Base-by-base conservation (phyloP, 176 grass and related monocot species). In the Rhynchospora pubera region DNA sequence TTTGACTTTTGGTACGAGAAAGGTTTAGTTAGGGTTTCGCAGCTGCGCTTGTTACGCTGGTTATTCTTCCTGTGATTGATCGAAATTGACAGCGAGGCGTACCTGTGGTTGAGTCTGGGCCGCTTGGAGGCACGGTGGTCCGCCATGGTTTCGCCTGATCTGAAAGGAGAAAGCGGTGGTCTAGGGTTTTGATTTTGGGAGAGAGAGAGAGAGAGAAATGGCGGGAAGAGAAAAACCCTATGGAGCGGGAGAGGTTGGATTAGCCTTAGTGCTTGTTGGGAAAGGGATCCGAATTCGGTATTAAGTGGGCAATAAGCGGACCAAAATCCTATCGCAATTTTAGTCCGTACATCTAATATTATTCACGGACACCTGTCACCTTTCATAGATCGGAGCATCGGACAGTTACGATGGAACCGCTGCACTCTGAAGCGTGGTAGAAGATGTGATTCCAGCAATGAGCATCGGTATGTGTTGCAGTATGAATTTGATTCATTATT, bases 81-180 rank as follows among this genome's bases (percentile, higher is more conserved):
- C 16, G 39, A 42, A 83, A 18, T 46, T 21, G 12, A 47, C 63
- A 13, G 59, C 24, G 32, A 66, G 1, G 32, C 32, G 19, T 57
- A 66, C 78, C 84, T 51, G 78, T 66, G 9, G 5, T 77, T 87
- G 65, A 88, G 84, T 84, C 83, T 89, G 13, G 81, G 24, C 59
- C 89, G 89, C 89, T 93, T 97, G 23, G 88, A 52, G 50, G 90
- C 79, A 68, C 88, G 90, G 66, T 69, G 5, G 58, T 82, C 44
- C 83, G 82, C 82, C 91, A 93, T 89, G 56, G 67, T 15, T 59
- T 46, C 56, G 30, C 78, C 24, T 5, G 55, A 47, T 45, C 21
- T 42, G 56, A 39, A 51, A 58, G 26, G 13, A 62, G 42, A 61
- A 32, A 61, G 57, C 42, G 14, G 64, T 14, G 22, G 12, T 51